A percentile compares a stretch with the other conserved stretches of the same genome.
phyloP scores from a whole-genome alignment of 108 stramenopile genomes.

The Aurantiochytrium sp. region DNA sequence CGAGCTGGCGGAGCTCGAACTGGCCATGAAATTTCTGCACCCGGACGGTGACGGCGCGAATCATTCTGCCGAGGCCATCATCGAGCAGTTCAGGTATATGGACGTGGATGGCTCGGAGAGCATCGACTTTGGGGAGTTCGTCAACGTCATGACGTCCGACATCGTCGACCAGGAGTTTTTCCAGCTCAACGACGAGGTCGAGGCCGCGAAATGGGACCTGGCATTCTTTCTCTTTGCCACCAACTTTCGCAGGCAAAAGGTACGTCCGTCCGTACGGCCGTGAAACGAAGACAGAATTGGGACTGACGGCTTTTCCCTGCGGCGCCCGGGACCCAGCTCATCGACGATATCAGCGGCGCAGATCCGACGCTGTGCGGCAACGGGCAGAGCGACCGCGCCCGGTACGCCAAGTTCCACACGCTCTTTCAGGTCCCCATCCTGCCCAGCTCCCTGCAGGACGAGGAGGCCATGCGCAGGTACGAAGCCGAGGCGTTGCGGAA shows the following conservation, averaged over 20 bases:
- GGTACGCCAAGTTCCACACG: neutral
- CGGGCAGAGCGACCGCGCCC: neutral
- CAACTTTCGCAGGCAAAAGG: conserved; percentile 6
- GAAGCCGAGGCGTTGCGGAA: neutral
- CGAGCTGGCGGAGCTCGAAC: neutral
- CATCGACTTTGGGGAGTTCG: conserved; percentile 11
- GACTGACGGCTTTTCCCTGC: too few species aligned
- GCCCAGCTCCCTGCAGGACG: neutral
- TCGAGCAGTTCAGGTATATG: conserved; percentile 14
- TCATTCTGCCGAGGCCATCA: neutral
- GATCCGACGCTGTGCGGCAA: neutral
- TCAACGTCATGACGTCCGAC: conserved; percentile 12
- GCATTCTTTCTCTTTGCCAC: conserved; percentile 27
- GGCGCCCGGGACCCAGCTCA: too few species aligned
- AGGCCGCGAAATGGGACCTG: conserved; percentile 15
- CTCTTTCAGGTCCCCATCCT: neutral
- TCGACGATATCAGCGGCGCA: neutral
- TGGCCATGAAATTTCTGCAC: conserved; percentile 22
- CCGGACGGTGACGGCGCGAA: neutral
- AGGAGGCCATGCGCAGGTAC: neutral
- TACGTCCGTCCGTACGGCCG: neutral
- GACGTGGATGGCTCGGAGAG: neutral
- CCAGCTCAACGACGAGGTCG: conserved; percentile 9
- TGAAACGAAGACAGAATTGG: too few species aligned
- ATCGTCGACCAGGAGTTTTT: conserved; percentile 24